phyloP scores from a whole-genome alignment of 2,329 filamentous ascomycete genomes.

The Beauveria brongniartii region DNA sequence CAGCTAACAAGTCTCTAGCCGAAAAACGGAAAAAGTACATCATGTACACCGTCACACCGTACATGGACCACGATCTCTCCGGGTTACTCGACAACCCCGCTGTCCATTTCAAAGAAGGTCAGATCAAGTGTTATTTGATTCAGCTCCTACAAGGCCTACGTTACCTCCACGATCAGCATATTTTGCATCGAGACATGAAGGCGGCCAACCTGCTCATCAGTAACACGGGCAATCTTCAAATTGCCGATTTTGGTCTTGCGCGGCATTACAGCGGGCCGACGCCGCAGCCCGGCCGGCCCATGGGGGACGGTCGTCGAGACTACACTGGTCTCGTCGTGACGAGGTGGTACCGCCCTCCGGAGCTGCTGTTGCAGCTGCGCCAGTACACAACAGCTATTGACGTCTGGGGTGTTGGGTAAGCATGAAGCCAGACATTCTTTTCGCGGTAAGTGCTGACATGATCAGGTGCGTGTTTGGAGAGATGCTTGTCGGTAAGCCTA shows the following conservation, averaged over 20 bases:
- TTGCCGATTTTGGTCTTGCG: conserved; percentile 93
- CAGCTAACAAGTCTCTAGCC: conserved; percentile 31
- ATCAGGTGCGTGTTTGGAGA: conserved; percentile 91
- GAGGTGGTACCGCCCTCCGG: conserved; percentile 91
- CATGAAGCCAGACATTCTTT: conserved; percentile 3
- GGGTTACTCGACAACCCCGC: conserved; percentile 91
- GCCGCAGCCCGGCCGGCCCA: conserved; percentile 67
- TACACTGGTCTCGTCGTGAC: conserved; percentile 98
- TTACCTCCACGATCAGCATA: conserved; percentile 84
- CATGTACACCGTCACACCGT: conserved; percentile 98
- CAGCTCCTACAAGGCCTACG: conserved; percentile 83
- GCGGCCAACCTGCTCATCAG: conserved; percentile 95
- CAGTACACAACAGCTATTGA: conserved; percentile 97
- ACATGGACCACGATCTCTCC: conserved; percentile 98
- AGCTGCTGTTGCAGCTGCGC: conserved; percentile 79
- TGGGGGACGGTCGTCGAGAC: conserved; percentile 77
- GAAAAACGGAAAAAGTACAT: conserved; percentile 76
- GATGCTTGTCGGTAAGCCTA: conserved; percentile 91
- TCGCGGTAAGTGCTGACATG: conserved; percentile 15
- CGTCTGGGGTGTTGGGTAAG: conserved; percentile 93
- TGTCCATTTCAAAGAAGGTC: conserved; percentile 76
- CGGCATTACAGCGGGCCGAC: conserved; percentile 83
- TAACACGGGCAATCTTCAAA: conserved; percentile 87
- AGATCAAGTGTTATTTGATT: conserved; percentile 97
- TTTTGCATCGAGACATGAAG: conserved; percentile 97